A percentile compares a stretch with the other conserved stretches of the same genome.
Conservation (phyloP, 2,329 filamentous ascomycete species). For the Diaporthe caulivora region DNA sequence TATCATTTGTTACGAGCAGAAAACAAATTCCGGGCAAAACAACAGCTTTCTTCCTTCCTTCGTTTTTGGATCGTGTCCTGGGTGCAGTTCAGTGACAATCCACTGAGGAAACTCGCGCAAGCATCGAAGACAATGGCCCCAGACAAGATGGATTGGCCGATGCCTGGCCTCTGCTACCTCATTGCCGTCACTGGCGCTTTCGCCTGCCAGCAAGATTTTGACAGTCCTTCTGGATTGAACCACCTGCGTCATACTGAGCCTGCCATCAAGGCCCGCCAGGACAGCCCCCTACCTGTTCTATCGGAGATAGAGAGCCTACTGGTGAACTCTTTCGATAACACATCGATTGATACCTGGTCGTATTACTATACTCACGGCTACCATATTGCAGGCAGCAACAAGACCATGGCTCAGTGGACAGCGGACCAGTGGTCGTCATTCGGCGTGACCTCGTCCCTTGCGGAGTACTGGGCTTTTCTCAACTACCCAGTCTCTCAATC, state of each 20-base stretch:
- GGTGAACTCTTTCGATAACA: slow-evolving; percentile 53
- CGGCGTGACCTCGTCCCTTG: slow-evolving; percentile 50
- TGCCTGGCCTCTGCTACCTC: not conserved
- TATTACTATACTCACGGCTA: slow-evolving; percentile 55
- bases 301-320: slow-evolving; percentile 50
- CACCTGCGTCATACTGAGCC: slow-evolving; percentile 16
- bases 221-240: not conserved
- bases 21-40: no score
- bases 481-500: slow-evolving; percentile 71
- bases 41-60: not conserved
- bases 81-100: not conserved
- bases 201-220: slow-evolving; percentile 11
- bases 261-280: not conserved
- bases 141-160: not conserved
- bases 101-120: not conserved
- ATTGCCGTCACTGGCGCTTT: not conserved
- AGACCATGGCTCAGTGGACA: slow-evolving; percentile 54
- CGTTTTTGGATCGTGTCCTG: no score
- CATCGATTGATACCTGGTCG: slow-evolving; percentile 53
- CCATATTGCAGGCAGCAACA: slow-evolving; percentile 53
- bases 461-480: slow-evolving; percentile 70
- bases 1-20: not conserved
- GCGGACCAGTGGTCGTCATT: slow-evolving; percentile 52
- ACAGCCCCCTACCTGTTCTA: slow-evolving; percentile 44
- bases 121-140: not conserved